Evolutionary conservation across 2,329 filamentous ascomycete genomes (phyloP), one percentile per base, ranked within the genome.

Genomic region (Magnaporthiopsis incrustans): DNA sequence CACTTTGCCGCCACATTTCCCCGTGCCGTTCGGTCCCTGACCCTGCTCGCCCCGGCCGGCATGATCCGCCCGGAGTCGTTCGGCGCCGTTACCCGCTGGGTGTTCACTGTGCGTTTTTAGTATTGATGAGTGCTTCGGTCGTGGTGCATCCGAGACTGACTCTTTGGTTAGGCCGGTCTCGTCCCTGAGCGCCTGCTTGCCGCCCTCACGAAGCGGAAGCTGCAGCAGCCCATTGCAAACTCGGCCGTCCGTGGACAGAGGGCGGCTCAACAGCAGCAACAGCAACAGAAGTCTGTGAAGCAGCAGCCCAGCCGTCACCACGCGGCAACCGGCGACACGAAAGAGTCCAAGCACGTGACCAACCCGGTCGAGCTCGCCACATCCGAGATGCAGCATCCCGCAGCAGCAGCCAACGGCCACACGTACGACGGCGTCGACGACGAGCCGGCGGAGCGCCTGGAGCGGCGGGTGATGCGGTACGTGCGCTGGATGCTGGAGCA

Each of bases 41-140:
- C 95, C 14, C 82, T 97, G 7, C 82, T 97, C 57, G 91, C 92
- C 0, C 92, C 93, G 0, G 82, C 88, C 0, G 93, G 93, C 0
- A 79, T 97, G 59, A 85, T 97, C 68, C 78, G 83, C 57, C 74
- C 79, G 0, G 75, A 79, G 65, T 81, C 80, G 68, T 84, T 87
- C 66, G 82, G 82, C 27, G 73, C 75, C 53, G 67, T 77, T 12
- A 79, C 78, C 35, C 78, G 80, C 57, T 71, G 85, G 63, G 70
- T 86, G 62, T 87, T 86, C 73, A 77, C 75, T n/a, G 44, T 53
- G 22, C 44, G 44, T 53, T 14, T 35, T 12, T 30, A 6, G 18
- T n/a, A 44, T 10, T 11, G 22, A 8, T n/a, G 7, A 4, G 18
- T n/a, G 44, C 44, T 10, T n/a, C 1, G 5, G 22, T 35, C 11